phyloP scores from a whole-genome alignment of 306 rosid species.

The Gillenia trifoliata region DNA sequence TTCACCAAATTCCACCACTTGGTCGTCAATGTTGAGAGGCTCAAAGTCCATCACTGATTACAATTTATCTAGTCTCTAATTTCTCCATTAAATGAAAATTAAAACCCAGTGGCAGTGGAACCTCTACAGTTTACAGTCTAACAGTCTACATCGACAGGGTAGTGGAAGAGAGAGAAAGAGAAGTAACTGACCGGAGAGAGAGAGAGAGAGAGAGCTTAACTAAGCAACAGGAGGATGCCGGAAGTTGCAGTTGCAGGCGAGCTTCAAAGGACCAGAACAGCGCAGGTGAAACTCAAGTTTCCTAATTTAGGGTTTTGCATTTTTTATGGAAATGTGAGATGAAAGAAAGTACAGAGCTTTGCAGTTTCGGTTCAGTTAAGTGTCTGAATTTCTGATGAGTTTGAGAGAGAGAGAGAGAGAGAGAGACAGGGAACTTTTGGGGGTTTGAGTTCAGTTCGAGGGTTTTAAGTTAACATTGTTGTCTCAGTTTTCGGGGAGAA shows the following conservation, averaged over 20 bases:
- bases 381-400: neutral
- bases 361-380: neutral
- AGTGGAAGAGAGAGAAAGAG: neutral
- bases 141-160: neutral
- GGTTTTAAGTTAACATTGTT: too few relatives aligned
- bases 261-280: neutral
- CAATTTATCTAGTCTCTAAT: neutral
- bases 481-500: neutral
- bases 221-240: neutral
- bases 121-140: too few relatives aligned
- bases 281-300: neutral
- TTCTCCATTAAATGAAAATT: neutral
- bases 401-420: slow-evolving; percentile 8
- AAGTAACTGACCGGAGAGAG: neutral
- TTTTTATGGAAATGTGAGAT: neutral
- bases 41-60: slow-evolving; percentile 20
- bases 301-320: neutral
- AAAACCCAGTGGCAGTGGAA: too few relatives aligned
- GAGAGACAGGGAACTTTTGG: too few relatives aligned
- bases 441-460: neutral
- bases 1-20: slow-evolving; percentile 19
- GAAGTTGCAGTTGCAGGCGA: neutral
- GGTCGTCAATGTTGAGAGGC: slow-evolving; percentile 17
- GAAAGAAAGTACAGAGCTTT: neutral
- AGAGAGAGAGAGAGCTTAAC: neutral